Evolutionary conservation across 2,329 filamentous ascomycete species (phyloP).

Genomic region (Penicillium polonicum): DNA sequence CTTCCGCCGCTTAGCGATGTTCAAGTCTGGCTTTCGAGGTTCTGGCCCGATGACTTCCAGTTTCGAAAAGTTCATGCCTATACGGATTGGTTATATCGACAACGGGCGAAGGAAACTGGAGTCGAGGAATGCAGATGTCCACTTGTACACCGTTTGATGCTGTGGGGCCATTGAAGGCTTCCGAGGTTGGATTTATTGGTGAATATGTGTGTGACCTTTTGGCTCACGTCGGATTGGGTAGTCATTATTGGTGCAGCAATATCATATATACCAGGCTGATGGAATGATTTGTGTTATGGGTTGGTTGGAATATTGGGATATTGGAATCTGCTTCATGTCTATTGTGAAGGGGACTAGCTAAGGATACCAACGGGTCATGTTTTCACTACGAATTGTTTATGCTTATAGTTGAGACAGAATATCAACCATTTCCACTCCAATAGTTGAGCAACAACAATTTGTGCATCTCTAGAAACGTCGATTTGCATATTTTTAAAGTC

Average conservation of each 20-base stretch:
- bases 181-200: neutral
- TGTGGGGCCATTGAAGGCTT: neutral
- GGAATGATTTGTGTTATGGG: neutral
- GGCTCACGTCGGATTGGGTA: neutral
- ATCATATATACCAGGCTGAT: neutral
- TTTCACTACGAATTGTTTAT: neutral
- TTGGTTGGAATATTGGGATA: neutral
- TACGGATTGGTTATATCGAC: neutral
- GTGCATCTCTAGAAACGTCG: neutral
- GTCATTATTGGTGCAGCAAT: neutral
- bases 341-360: neutral
- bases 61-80: neutral
- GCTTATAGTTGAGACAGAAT: neutral
- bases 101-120: too few species aligned
- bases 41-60: neutral
- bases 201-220: neutral
- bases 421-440: neutral
- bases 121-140: neutral
- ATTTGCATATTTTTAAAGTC: too few species aligned
- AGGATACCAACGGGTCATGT: neutral
- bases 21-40: neutral
- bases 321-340: neutral
- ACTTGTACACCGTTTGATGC: neutral
- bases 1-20: neutral
- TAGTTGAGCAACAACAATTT: neutral